phyloP scores from a whole-genome alignment of 1,284 basidiomycete species.

The Xerocomus amazonicus region DNA sequence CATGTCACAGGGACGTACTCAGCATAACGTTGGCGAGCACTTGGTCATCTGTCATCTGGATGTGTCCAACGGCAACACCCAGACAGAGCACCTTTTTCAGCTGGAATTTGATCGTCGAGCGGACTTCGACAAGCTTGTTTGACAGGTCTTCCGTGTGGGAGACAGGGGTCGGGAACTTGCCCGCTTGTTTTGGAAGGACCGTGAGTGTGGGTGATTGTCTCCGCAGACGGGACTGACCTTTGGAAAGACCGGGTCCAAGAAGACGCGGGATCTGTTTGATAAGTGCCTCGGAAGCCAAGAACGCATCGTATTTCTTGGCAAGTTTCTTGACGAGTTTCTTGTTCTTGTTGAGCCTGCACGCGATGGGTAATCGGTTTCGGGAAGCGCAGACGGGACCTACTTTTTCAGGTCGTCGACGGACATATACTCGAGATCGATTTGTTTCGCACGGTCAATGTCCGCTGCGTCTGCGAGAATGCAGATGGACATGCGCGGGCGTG shows the following conservation, averaged over 20 bases:
- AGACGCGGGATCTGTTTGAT: conserved; percentile 99
- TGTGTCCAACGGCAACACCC: conserved; percentile 97
- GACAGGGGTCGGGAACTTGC: conserved; percentile 99
- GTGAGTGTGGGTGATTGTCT: no score
- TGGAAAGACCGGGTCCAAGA: conserved; percentile 98
- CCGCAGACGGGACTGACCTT: no score
- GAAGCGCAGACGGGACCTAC: conserved; percentile 41
- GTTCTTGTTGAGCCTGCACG: conserved; percentile 91
- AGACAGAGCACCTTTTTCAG: conserved; percentile 99
- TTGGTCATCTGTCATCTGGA: conserved; percentile 98
- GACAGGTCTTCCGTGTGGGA: conserved; percentile 89
- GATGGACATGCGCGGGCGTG: conserved; percentile 98
- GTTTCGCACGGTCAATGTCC: conserved; percentile 98
- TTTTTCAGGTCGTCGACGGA: conserved; percentile 99
- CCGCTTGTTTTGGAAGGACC: no score
- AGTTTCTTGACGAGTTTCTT: conserved; percentile 99
- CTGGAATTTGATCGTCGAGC: conserved; percentile 99
- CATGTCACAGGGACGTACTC: conserved; percentile 46
- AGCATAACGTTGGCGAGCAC: conserved; percentile 97
- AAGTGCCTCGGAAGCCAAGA: conserved; percentile 95
- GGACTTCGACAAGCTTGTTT: conserved; percentile 94
- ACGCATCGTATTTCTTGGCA: conserved; percentile 99
- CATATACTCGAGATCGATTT: conserved; percentile 98
- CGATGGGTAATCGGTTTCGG: conserved; percentile 1
- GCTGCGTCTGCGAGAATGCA: conserved; percentile 99